Conservation (phyloP, 1,284 basidiomycete species). For the Hemileia vastatrix region DNA sequence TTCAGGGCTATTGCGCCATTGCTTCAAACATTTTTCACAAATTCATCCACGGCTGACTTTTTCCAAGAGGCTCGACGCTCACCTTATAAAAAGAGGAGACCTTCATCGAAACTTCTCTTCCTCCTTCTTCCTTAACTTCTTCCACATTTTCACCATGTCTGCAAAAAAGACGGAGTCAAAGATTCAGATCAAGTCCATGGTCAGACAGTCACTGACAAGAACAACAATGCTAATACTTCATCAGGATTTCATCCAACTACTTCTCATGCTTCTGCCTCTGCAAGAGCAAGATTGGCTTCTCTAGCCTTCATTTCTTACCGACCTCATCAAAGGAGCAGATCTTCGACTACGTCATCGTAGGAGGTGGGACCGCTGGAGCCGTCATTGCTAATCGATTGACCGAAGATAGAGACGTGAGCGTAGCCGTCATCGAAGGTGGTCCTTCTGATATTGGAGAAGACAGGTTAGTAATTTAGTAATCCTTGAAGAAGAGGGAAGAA, state of each 20-base stretch:
- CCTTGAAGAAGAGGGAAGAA: not conserved
- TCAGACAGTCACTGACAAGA: slow-evolving; percentile 24
- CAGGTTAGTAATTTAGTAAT: slow-evolving; percentile 17
- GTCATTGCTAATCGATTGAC: slow-evolving; percentile 44
- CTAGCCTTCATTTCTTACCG: slow-evolving; percentile 37
- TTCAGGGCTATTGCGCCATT: no score
- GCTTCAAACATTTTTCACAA: no score
- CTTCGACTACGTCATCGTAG: slow-evolving; percentile 40
- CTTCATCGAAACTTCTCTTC: no score
- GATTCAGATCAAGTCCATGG: slow-evolving; percentile 34
- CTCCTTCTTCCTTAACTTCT: no score
- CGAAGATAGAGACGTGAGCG: slow-evolving; percentile 38
- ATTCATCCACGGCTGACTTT: no score
- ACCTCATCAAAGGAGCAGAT: slow-evolving; percentile 30
- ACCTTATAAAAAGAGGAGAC: no score
- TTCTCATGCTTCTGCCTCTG: not conserved
- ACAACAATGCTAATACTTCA: not conserved
- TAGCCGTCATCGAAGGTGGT: slow-evolving; percentile 45
- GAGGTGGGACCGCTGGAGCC: slow-evolving; percentile 40
- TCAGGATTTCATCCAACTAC: not conserved
- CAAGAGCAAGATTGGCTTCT: slow-evolving; percentile 29
- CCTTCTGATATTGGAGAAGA: slow-evolving; percentile 40
- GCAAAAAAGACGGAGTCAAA: not conserved
- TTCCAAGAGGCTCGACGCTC: no score
- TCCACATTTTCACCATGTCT: not conserved